Conservation (phyloP, 345 rosid genomes). For the Eucalyptus cloeziana region DNA sequence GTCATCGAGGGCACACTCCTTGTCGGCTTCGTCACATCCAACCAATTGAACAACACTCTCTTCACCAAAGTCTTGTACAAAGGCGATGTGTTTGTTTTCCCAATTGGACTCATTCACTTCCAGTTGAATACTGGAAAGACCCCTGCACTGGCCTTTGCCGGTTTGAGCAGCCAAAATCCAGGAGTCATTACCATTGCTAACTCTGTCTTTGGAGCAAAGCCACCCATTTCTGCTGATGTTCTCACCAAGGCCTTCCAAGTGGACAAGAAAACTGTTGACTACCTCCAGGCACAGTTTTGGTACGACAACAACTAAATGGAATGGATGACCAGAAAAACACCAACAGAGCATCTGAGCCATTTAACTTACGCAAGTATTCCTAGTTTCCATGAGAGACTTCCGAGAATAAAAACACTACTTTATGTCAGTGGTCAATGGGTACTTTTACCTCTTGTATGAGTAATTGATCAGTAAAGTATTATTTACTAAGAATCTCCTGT, state of each 20-base stretch:
- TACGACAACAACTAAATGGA: background rate
- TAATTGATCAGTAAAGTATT: background rate
- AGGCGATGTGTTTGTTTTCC: conserved; percentile 24
- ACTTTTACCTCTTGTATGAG: background rate
- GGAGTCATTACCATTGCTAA: conserved; percentile 13
- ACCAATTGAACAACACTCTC: conserved; percentile 3
- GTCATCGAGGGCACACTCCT: conserved; percentile 12
- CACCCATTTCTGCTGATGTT: conserved; percentile 3
- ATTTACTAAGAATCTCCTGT: background rate
- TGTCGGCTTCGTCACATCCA: conserved; percentile 19
- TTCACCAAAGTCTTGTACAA: background rate
- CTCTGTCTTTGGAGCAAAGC: conserved; percentile 1
- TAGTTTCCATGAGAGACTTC: background rate
- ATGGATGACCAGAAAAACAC: background rate
- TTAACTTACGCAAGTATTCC: background rate
- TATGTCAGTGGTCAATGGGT: background rate
- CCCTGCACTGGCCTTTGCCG: conserved; percentile 11
- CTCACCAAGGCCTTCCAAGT: conserved; percentile 28
- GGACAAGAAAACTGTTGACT: conserved; percentile 1
- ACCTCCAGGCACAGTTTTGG: conserved; percentile 16
- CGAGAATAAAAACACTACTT: background rate
- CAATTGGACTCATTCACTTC: conserved; percentile 20
- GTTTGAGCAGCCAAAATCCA: conserved; percentile 12
- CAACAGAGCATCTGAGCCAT: background rate
- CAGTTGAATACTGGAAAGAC: conserved; percentile 18